Evolutionary conservation across 2,329 filamentous ascomycete genomes (phyloP), one percentile per base, ranked within the genome.

Genomic region (Pleurostoma richardsiae): DNA sequence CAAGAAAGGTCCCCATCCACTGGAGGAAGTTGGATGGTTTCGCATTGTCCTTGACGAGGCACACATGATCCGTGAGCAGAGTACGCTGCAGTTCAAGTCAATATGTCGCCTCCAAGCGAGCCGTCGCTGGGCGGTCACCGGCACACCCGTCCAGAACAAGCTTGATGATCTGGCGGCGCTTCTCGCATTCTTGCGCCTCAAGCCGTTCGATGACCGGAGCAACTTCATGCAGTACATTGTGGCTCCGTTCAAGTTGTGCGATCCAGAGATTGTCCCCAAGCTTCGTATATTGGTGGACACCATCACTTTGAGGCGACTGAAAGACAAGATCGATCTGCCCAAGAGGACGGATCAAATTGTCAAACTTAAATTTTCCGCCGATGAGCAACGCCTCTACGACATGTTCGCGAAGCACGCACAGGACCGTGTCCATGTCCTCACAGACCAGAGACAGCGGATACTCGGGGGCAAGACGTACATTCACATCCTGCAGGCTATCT

Each of bases 121-220:
- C 59, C 82, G 91, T 30, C 85, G 91, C 31, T 99, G 94, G 94
- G 92, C 91, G 3, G 89, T 97, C n/a, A 97, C 94, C 0, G 94
- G 92, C 46, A 97, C 94, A 0, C 94, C 91, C 0, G 88, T 97
- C 6, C 92, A 97, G 66, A 99, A 99, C 60, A 85, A 88, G 4
- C 76, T 97, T 3, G 90, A 95, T 54, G 94, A 99, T 62, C 76
- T 97, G 27, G 88, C 89, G 10, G 88, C 92, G 2, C 73, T 97
- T 3, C 83, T 96, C 49, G 88, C 85, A 30, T 97, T 97, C 59
- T 72, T 97, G 39, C 83, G 87, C 10, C 73, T 97, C 10, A 83
- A 83, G 56, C 92, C 92, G 0, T 97, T 97, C 59, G 83, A 95
- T 50, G 85, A 92, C 42, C 80, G 82, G 45, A 72, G 73, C 45